Base-by-base conservation (phyloP, 331 rosid species). In the Acacia concinna region DNA sequence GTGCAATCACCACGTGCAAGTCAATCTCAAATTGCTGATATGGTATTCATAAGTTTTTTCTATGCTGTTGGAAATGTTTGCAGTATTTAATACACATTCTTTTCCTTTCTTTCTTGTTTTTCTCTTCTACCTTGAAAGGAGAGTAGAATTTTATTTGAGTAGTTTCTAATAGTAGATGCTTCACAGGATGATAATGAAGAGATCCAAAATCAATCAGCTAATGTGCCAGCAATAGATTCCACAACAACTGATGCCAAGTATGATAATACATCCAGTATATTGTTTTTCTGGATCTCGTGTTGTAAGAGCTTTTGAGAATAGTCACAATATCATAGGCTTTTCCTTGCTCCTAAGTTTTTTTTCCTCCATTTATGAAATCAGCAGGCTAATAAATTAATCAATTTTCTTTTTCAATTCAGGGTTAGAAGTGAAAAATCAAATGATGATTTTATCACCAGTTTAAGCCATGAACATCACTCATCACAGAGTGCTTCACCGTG, bases 181-280 rank as follows among this genome's bases (percentile, higher is more conserved):
- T 86, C 67, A 73, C 86, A 95, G 98, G 98, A 91, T 43, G 89
- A 84, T 59, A 85, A 12, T 77, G 83, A 65, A 75, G 79, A 75
- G 82, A 57, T 56, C 64, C 92, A 31, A 86, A 80, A 71, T 78
- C 90, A 85, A 47, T 40, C 79, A 80, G 82, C 86, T 72, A 44
- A 85, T 75, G 83, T 83, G 64, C 82, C 87, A 28, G 62, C 40
- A 18, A 81, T 78, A 68, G 82, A 88, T 44, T 84, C 82, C 30
- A 64, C 85, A 69, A 52, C 70, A 71, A 77, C 84, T 52, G 90
- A 88, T 74, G 54, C 66, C 84, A 86, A 81, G 98, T 94, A 87
- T 71, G 77, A 75, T 18, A 49, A 51, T 68, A 83, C 43, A 59
- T 77, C 6, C 40, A 56, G 37, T 74, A 51, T 38, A 79, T 28